Conservation (phyloP, 73 alveolate genomes). For the Urostyla sp. region DNA sequence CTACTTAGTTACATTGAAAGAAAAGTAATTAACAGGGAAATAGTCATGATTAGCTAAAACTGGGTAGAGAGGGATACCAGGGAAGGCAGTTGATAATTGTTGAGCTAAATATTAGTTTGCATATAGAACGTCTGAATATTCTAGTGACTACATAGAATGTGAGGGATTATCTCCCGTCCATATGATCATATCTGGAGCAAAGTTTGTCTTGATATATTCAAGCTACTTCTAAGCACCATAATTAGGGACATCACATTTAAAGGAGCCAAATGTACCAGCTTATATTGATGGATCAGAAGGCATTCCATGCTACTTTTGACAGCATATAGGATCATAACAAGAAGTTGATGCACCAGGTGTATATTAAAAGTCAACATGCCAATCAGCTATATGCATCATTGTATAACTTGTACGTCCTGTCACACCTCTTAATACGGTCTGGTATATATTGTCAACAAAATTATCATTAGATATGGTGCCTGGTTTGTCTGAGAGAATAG, state of each 20-base stretch:
- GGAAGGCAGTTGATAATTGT: slow-evolving; percentile 2
- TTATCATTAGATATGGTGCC: background rate
- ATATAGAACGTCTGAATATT: background rate
- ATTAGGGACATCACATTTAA: slow-evolving; percentile 17
- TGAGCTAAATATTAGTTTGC: background rate
- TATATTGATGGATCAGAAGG: background rate
- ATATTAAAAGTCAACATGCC: slow-evolving; percentile 38
- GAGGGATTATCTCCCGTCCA: slow-evolving; percentile 23
- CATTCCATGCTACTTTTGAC: slow-evolving; percentile 16
- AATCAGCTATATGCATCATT: slow-evolving; percentile 22
- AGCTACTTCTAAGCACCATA: background rate
- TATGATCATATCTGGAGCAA: slow-evolving; percentile 14
- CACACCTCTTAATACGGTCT: background rate
- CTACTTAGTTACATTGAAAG: background rate
- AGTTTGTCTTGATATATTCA: background rate
- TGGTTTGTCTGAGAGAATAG: background rate
- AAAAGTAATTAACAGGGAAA: background rate
- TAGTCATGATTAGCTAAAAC: background rate
- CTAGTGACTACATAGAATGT: background rate
- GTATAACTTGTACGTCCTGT: slow-evolving; percentile 3
- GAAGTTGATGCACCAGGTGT: background rate
- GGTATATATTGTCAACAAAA: background rate
- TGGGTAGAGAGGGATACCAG: background rate
- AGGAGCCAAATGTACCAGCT: slow-evolving; percentile 11
- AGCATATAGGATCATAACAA: slow-evolving; percentile 19